Evolutionary conservation across 2,329 filamentous ascomycete genomes (phyloP), one percentile per base, ranked within the genome.

Genomic region (Endocalyx cinctus): DNA sequence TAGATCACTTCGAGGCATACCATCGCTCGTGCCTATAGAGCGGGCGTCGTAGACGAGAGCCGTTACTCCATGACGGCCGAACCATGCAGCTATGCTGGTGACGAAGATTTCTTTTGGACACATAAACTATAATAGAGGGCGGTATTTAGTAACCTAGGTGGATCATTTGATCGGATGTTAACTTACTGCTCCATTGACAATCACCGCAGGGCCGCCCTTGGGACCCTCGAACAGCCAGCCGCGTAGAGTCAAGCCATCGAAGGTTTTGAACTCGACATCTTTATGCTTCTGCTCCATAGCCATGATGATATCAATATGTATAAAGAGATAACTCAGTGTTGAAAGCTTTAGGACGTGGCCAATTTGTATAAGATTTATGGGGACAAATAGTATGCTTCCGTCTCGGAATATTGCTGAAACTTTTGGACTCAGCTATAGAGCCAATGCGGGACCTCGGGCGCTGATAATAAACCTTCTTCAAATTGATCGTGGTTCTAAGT

Each of bases 221-320:
- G 27, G 27, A 7, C 54, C 58, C 17, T 54, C 48, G 37, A 57
- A 67, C 10, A 68, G 45, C 39, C 47, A 50, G 8, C 62, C 65
- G 11, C 57, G 47, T 7, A 68, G 43, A 7, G 49, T 60, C 5
- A 63, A 27, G 6, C 62, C 61, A 43, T 67, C 63, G 3, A 64
- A 29, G 6, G 64, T 65, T 26, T 56, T 54, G 48, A 65, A 64
- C 36, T 64, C 56, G 28, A 67, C 54, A 26, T 58, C 50, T 32
- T 47, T n/a, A n/a, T n/a, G n/a, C n/a, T n/a, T n/a, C n/a, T n/a
- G n/a, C n/a, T n/a, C n/a, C n/a, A n/a, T n/a, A n/a, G n/a, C n/a
- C n/a, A n/a, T n/a, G n/a, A n/a, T n/a, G n/a, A n/a, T n/a, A n/a
- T n/a, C n/a, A n/a, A n/a, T n/a, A n/a, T n/a, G n/a, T n/a, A n/a